phyloP scores from a whole-genome alignment of 495 filamentous ascomycete genomes.

The Endocarpon pusillum region DNA sequence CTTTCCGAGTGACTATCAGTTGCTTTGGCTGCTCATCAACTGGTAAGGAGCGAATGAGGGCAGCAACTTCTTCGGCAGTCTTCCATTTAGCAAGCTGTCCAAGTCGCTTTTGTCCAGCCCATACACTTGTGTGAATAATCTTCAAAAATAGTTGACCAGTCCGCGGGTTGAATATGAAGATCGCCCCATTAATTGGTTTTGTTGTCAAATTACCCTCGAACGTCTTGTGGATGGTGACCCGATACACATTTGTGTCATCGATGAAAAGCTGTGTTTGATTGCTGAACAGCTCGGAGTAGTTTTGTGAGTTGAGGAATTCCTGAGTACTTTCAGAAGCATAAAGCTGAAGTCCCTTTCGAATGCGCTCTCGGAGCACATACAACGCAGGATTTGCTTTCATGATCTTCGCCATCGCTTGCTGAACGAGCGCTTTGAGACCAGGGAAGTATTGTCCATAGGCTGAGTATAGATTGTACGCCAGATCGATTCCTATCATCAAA shows the following conservation, averaged over 20 bases:
- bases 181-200: slow-evolving; percentile 98
- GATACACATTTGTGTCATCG: slow-evolving; percentile 98
- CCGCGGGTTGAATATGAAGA: slow-evolving; percentile 98
- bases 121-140: slow-evolving; percentile 99
- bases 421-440: slow-evolving; percentile 85
- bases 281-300: slow-evolving; percentile 98
- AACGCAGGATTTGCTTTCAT: slow-evolving; percentile 99
- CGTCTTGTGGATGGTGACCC: slow-evolving; percentile 99
- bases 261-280: slow-evolving; percentile 99
- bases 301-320: slow-evolving; percentile 98
- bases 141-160: slow-evolving; percentile 97
- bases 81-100: slow-evolving; percentile 99
- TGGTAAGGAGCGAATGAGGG: slow-evolving; percentile 87
- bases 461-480: slow-evolving; percentile 96
- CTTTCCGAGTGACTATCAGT: slow-evolving; percentile 95
- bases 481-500: slow-evolving; percentile 94
- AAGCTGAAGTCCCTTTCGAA: slow-evolving; percentile 93
- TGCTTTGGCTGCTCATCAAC: slow-evolving; percentile 99
- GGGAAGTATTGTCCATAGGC: slow-evolving; percentile 99
- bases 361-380: slow-evolving; percentile 94
- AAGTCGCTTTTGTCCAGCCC: slow-evolving; percentile 98
- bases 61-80: slow-evolving; percentile 98
- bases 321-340: slow-evolving; percentile 99
- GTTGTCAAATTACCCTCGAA: slow-evolving; percentile 99
- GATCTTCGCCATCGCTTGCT: slow-evolving; percentile 98